Evolutionary conservation across 2,329 filamentous ascomycete genomes (phyloP), one percentile per base, ranked within the genome.

Genomic region (Grosmannia huntii): DNA sequence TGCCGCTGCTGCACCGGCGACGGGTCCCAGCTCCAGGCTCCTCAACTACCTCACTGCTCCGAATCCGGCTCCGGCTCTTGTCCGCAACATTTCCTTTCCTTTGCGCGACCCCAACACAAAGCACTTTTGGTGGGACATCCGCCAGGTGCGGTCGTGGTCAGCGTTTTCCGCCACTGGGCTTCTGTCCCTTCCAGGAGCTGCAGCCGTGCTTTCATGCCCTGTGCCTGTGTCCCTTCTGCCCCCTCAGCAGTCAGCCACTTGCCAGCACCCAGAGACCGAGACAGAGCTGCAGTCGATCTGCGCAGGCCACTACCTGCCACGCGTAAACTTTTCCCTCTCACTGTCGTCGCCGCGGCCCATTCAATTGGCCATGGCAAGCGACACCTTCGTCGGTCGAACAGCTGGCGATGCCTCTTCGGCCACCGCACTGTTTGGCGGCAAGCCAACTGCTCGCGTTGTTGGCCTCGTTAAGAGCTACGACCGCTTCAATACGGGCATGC

Each of bases 91-190:
- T 64, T 88, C 86, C 60, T 85, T 86, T 68, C 84, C 73, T 63
- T 76, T 77, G 66, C 82, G 77, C 62, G 87, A 83, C 69, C 84
- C 78, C 66, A 81, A 78, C 71, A 86, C 80, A 66, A 89, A 86
- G 70, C 85, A 95, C 74, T 96, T 92, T 71, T 97, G 92, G 92
- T 96, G 90, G 88, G 92, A 97, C 67, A 81, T 95, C 60, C 87
- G 92, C 64, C 92, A 95, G 69, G 77, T 96, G 64, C 84, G 89
- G 62, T 80, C 84, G 61, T 96, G 92, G 92, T 81, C 80, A 56
- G 80, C 83, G 64, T 96, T 96, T 79, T 89, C 82, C 63, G 75
- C 88, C 12, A 71, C 78, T 57, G 83, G 85, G 59, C 85, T 96
- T 68, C 78, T 86, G 64, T 76, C 82, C 6, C 83, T 95, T 52